Conservation (phyloP, 2,329 filamentous ascomycete species). For the Phialocephala subalpina region DNA sequence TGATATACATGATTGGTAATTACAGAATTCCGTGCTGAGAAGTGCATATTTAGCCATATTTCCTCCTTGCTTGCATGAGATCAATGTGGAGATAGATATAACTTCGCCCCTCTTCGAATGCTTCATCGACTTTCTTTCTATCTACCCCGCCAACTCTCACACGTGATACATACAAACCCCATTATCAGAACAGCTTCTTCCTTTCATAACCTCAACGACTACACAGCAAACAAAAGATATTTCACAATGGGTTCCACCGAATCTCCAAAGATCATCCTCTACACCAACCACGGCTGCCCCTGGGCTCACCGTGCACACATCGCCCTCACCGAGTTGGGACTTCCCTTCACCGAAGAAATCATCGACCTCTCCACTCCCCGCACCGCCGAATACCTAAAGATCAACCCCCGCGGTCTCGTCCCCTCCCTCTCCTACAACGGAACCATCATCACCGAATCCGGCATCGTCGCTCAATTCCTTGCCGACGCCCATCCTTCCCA, state of each 20-base stretch:
- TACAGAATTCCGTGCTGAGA: not conserved
- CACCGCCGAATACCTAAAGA: conserved; percentile 74
- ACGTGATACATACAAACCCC: not conserved
- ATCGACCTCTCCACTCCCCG: conserved; percentile 76
- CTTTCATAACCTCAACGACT: not conserved
- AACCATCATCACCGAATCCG: conserved; percentile 77
- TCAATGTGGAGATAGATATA: not conserved
- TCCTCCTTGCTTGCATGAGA: not conserved
- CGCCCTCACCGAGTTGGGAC: conserved; percentile 68
- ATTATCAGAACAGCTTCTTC: not conserved
- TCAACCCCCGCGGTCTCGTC: conserved; percentile 83
- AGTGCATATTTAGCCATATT: conserved; percentile 8
- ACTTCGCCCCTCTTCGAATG: not conserved
- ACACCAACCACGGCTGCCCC: conserved; percentile 75
- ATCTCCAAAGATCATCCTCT: conserved; percentile 61
- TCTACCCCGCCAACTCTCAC: not conserved
- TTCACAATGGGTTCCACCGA: conserved; percentile 31
- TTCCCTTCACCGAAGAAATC: conserved; percentile 74
- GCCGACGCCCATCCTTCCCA: conserved; percentile 74
- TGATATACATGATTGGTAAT: conserved; percentile 3
- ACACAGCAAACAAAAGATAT: conserved; percentile 1
- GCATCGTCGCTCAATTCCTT: conserved; percentile 75
- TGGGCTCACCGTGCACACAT: conserved; percentile 83
- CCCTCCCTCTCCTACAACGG: conserved; percentile 72
- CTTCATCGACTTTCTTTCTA: not conserved